Evolutionary conservation across 164 flowering plant species (phyloP), one percentile per base, ranked within the genome.

Genomic region (Platanus orientalis): DNA sequence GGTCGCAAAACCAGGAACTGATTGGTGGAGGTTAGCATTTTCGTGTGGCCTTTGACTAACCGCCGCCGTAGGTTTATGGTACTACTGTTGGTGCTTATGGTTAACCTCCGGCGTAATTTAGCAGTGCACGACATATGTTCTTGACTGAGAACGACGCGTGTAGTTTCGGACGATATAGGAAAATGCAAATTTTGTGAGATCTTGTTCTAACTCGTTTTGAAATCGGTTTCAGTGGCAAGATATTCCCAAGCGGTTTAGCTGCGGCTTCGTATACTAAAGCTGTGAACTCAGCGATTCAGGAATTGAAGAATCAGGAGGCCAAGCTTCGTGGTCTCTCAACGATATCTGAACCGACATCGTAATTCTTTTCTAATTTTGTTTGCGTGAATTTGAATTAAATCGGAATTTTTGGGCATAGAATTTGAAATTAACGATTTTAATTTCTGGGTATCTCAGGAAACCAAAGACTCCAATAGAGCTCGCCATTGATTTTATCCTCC

Each of bases 401-500:
- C 42, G 12, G n/a, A 36, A 7, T 36, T 36, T 7, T 10, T 14
- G 42, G 42, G 42, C 12, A 7, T 7, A 36, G 42, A 3, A 29
- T 13, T 2, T 20, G 19, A 42, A 39, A 26, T 16, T 54, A 11
- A 26, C 17, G 29, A n/a, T 54, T 66, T 60, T 11, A 36, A 40
- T 34, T 54, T n/a, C n/a, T n/a, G n/a, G n/a, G n/a, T n/a, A n/a
- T 60, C 66, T 45, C 54, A 92, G 98, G 23, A 6, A 62, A 24
- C 92, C 96, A 0, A 80, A 76, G 63, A 88, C 91, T 14, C 98
- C 98, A 0, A 88, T 92, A 48, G 98, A 92, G 72, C 88, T 92
- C 30, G 98, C 98, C 61, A 92, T 92, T 69, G 98, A 92, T 71
- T 92, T 89, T 75, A 79, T 92, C 21, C 94, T 92, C 10, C 98